Evolutionary conservation across 192 early-diverging fungal species (phyloP), one percentile per base, ranked within the genome.

Genomic region (Backusella psychrophila): DNA sequence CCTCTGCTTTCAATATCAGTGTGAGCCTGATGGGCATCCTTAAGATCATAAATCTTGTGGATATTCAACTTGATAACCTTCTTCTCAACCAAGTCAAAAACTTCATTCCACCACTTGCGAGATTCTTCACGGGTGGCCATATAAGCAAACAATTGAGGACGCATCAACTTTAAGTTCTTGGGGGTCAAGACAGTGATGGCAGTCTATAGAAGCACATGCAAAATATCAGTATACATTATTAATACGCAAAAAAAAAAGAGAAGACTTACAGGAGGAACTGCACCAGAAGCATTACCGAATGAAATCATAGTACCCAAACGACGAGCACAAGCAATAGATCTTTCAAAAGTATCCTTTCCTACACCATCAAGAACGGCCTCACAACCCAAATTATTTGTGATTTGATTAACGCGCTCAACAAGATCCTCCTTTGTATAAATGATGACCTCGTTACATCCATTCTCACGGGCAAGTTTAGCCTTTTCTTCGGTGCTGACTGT

Each of bases 241-340:
- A 44, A 4, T 17, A 44, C 14, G 15, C 4, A 4, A 44, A 36
- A 49, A 19, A 46, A 49, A 7, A n/a, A 49, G n/a, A 49, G 17
- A 49, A 41, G 3, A 59, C 78, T 83, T n/a, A 94, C 85, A 2
- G 91, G 91, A 36, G 89, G 90, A 12, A 95, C 91, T 14, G 90
- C 86, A 6, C 97, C 96, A 63, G 93, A 94, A 3, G 94, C 92
- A 78, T 97, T 97, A 36, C 97, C 97, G 88, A 97, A 99, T 3
- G 92, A 93, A 69, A 96, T 86, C 79, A 97, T 76, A 34, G 83
- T 86, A 35, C 95, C 96, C 19, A 92, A 80, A 29, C 89, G 85
- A 12, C 91, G 86, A 56, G 91, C 72, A 42, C 85, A 90, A 17
- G 86, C 83, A 9, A 97, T 79, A 15, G 91, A 92, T 1, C 81